Conservation (phyloP, 2,329 filamentous ascomycete species). For the Bipolaris victoriae region DNA sequence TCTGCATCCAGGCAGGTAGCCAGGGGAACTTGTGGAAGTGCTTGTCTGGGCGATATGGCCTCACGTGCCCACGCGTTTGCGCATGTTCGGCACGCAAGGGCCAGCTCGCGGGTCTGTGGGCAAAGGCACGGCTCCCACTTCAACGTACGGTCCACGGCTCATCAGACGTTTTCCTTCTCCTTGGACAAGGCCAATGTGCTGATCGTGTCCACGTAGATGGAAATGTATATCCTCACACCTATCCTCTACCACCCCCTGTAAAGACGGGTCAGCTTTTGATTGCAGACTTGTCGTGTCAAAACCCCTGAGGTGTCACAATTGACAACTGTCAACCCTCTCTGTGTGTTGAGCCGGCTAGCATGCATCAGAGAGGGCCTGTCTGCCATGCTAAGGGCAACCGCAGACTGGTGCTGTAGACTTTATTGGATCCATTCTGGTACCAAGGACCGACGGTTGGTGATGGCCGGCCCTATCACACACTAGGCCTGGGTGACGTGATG, state of each 20-base stretch:
- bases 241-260: no score
- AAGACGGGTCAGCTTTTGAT: not conserved
- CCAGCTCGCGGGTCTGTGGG: constrained; percentile 2
- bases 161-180: not conserved
- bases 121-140: constrained; percentile 5
- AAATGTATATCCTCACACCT: no score
- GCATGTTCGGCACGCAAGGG: constrained; percentile 5
- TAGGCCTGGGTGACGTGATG: not conserved
- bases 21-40: not conserved
- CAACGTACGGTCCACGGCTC: not conserved
- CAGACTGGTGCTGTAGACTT: not conserved
- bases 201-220: not conserved
- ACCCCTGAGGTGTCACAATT: constrained; percentile 1
- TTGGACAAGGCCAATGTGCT: not conserved
- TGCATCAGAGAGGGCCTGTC: not conserved
- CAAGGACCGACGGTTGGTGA: not conserved
- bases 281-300: not conserved
- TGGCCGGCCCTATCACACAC: constrained; percentile 1
- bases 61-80: constrained; percentile 18
- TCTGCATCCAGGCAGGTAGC: no score
- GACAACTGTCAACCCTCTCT: not conserved
- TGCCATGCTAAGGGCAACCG: not conserved
- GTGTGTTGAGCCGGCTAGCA: not conserved
- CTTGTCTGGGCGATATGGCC: not conserved
- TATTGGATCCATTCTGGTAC: constrained; percentile 1